Evolutionary conservation across 768 basidiomycete species (phyloP).

Genomic region (Podaxis rugospora): DNA sequence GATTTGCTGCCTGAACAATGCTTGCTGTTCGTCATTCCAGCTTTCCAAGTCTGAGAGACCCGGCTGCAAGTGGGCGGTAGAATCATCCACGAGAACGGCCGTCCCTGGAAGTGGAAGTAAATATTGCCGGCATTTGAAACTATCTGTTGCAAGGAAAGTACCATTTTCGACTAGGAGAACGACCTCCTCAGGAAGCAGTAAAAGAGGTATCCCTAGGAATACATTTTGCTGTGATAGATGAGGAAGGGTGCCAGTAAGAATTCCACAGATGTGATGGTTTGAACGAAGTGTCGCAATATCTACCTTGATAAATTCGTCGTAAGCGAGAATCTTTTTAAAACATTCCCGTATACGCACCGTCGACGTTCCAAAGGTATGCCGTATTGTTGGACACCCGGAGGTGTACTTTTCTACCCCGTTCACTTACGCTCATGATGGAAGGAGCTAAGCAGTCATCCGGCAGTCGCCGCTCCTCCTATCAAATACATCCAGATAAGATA

Average conservation of each 20-base stretch:
- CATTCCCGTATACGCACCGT: conserved; percentile 43
- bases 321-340: conserved; percentile 2
- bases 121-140: neutral
- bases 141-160: conserved; percentile 25
- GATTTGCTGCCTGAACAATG: conserved; percentile 44
- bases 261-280: conserved; percentile 77
- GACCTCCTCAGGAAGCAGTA: conserved; percentile 89
- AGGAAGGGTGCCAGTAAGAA: conserved; percentile 87
- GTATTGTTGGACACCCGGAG: conserved; percentile 74
- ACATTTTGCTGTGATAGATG: conserved; percentile 95
- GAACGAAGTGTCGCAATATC: conserved; percentile 81
- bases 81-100: conserved; percentile 76
- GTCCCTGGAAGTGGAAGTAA: conserved; percentile 44
- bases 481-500: conserved; percentile 1
- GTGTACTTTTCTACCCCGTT: conserved; percentile 36
- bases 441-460: conserved; percentile 7
- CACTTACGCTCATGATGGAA: conserved; percentile 17
- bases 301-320: conserved; percentile 26
- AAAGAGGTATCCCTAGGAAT: conserved; percentile 88
- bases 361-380: conserved; percentile 86
- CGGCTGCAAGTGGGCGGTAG: conserved; percentile 49
- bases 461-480: conserved; percentile 3
- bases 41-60: conserved; percentile 38
- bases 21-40: conserved; percentile 51
- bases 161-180: conserved; percentile 83